These are phyloP conservation scores for Plasmodium inui DNA, from an alignment of 169 alveolate species.

Conservation along the genomic window DNA sequence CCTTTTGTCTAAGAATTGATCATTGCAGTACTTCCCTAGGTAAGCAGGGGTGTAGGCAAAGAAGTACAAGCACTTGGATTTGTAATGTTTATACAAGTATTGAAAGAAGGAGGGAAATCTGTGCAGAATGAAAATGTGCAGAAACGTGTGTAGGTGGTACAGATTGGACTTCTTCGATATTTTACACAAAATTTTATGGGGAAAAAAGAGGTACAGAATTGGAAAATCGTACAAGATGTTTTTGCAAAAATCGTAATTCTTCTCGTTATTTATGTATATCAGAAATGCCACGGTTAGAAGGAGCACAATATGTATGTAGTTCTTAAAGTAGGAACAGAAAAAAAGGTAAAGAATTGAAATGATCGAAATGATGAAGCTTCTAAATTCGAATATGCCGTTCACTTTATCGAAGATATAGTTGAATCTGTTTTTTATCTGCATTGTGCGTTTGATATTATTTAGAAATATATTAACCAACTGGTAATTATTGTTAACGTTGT, in stretches of 20 bases:
- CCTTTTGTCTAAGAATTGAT: not conserved
- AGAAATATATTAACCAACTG: conserved; percentile 54
- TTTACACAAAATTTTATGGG: conserved; percentile 46
- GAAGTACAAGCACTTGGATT: conserved; percentile 41
- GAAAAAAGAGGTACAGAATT: conserved; percentile 51
- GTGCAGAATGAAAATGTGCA: conserved; percentile 49
- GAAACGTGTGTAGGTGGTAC: conserved; percentile 62
- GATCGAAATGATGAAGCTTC: conserved; percentile 37
- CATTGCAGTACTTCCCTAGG: conserved; percentile 29
- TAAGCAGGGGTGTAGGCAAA: conserved; percentile 64
- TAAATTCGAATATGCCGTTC: conserved; percentile 60
- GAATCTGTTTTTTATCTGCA: conserved; percentile 61
- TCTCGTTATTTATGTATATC: conserved; percentile 41
- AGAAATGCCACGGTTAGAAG: conserved; percentile 33
- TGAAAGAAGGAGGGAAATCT: conserved; percentile 63
- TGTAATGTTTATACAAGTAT: conserved; percentile 53
- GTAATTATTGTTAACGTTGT: conserved; percentile 60
- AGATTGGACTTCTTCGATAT: conserved; percentile 49
- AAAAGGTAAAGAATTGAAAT: conserved; percentile 45
- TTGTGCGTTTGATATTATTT: conserved; percentile 52
- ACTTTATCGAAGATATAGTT: conserved; percentile 24
- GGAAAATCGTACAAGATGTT: conserved; percentile 46
- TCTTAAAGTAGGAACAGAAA: conserved; percentile 57
- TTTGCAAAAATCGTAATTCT: conserved; percentile 53
- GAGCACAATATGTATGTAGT: conserved; percentile 46